phyloP scores from a whole-genome alignment of 75 land plant species.

The Larix kaempferi region DNA sequence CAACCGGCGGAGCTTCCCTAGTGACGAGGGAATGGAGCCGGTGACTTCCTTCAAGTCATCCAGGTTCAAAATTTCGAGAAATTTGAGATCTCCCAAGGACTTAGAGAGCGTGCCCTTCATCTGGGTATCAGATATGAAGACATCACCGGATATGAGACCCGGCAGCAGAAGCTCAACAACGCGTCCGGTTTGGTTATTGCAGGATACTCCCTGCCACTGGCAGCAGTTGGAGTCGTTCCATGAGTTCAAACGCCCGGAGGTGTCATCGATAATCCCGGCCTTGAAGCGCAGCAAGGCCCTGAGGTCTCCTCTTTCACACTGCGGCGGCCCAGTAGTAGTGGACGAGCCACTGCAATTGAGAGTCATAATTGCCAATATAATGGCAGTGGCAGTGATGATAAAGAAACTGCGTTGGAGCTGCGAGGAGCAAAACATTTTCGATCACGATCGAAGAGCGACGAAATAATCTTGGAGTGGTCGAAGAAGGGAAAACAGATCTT shows the following conservation, averaged over 20 bases:
- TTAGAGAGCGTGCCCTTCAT: constrained; percentile 46
- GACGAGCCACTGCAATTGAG: no score
- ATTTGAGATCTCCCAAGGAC: constrained; percentile 31
- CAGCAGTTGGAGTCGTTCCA: constrained; percentile 22
- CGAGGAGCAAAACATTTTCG: no score
- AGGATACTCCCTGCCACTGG: constrained; percentile 43
- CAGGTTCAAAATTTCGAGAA: constrained; percentile 38
- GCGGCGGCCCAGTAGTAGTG: no score
- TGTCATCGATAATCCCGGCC: constrained; percentile 28
- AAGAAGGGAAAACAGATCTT: no score
- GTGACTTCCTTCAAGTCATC: constrained; percentile 34
- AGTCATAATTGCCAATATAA: no score
- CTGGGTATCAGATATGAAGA: constrained; percentile 21
- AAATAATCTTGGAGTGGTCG: no score
- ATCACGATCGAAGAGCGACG: no score
- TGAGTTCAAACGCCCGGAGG: constrained; percentile 21
- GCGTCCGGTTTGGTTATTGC: constrained; percentile 15
- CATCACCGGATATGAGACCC: constrained; percentile 19
- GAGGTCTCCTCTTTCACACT: constrained; percentile 6
- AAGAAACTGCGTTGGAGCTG: not conserved
- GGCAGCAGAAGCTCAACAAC: constrained; percentile 22
- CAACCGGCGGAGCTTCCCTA: constrained; percentile 40
- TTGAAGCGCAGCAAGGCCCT: constrained; percentile 15
- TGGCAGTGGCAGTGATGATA: no score
- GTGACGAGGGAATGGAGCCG: constrained; percentile 35